phyloP scores from a whole-genome alignment of 2,329 filamentous ascomycete genomes.

The Corinectria fuckeliana region DNA sequence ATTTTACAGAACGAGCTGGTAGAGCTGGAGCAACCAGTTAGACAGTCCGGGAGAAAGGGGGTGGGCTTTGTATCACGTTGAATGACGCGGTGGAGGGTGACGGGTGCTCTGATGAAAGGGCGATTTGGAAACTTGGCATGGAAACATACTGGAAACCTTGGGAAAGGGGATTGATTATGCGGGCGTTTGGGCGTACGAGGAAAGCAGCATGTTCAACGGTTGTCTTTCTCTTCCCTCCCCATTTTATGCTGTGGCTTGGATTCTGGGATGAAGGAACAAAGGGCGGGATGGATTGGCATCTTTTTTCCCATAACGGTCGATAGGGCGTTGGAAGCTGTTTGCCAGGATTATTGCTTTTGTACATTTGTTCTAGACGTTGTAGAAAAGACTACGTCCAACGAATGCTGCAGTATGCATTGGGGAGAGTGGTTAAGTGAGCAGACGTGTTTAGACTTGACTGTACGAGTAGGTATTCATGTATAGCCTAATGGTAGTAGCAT shows the following conservation, averaged over 20 bases:
- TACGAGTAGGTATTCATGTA: neutral
- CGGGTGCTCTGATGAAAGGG: conserved; percentile 4
- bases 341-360: conserved; percentile 7
- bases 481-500: too few species aligned
- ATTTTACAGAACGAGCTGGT: conserved; percentile 5
- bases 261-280: conserved; percentile 1
- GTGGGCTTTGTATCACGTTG: conserved; percentile 6
- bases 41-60: neutral
- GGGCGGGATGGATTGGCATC: conserved; percentile 7
- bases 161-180: conserved; percentile 4
- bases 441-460: conserved; percentile 1
- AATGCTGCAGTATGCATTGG: neutral
- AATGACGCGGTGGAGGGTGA: conserved; percentile 5
- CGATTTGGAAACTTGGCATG: conserved; percentile 13
- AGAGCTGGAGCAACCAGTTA: neutral
- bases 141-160: conserved; percentile 1
- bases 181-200: conserved; percentile 16
- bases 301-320: conserved; percentile 20
- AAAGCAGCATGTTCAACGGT: conserved; percentile 13
- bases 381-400: conserved; percentile 16
- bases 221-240: conserved; percentile 8
- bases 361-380: conserved; percentile 24
- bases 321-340: conserved; percentile 14
- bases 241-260: conserved; percentile 5
- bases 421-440: too few species aligned